A percentile compares a stretch with the other conserved stretches of the same genome.
phyloP scores from a whole-genome alignment of 192 early-diverging fungal species.

The Coemansia guatemalensis region DNA sequence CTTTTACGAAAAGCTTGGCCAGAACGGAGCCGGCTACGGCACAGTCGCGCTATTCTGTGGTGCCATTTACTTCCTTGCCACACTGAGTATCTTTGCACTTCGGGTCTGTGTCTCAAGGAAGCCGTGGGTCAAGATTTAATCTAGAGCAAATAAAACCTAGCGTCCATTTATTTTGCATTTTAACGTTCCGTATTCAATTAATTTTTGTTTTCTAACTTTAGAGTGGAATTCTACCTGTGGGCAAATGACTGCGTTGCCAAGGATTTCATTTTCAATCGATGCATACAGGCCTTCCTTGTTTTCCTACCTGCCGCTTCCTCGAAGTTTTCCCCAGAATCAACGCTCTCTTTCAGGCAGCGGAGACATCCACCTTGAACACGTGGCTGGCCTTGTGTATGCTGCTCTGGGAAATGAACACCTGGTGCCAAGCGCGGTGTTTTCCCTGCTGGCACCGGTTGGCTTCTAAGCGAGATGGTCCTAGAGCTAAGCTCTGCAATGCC shows the following conservation, averaged over 20 bases:
- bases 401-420: neutral
- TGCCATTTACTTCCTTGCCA: conserved; percentile 46
- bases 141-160: neutral
- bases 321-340: neutral
- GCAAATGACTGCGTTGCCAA: too few species aligned
- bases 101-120: conserved; percentile 45
- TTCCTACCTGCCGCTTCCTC: neutral
- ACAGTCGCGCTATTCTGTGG: conserved; percentile 53
- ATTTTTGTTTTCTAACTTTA: neutral
- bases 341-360: neutral
- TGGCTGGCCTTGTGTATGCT: neutral
- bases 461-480: neutral
- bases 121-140: conserved; percentile 44
- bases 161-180: conserved; percentile 3
- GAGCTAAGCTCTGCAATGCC: neutral
- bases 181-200: neutral
- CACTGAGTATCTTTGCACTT: conserved; percentile 51
- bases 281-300: neutral
- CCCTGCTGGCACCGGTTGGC: neutral
- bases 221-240: neutral
- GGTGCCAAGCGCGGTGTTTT: neutral
- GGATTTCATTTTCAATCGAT: too few species aligned
- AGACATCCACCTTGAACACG: neutral
- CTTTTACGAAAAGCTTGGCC: conserved; percentile 50
- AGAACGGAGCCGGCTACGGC: conserved; percentile 49